Conservation (phyloP, 2,329 filamentous ascomycete genomes). For the Periglandula ipomoeae region DNA sequence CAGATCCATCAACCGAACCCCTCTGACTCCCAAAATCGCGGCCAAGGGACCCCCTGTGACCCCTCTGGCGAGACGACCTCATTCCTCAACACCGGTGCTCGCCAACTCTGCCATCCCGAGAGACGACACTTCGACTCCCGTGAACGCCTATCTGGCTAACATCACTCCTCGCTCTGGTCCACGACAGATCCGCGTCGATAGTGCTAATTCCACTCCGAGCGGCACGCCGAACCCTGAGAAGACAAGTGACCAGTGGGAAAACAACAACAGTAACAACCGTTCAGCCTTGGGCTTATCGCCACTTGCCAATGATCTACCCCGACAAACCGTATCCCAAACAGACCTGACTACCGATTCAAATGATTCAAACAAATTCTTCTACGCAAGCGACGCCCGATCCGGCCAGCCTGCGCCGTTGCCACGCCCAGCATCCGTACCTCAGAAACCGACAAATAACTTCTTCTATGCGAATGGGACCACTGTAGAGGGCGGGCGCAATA, state of each 20-base stretch:
- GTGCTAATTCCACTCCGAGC: slow-evolving; percentile 55
- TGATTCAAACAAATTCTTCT: slow-evolving; percentile 66
- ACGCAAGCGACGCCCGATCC: slow-evolving; percentile 67
- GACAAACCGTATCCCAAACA: slow-evolving; percentile 15
- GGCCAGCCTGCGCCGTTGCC: slow-evolving; percentile 27
- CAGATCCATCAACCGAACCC: slow-evolving; percentile 39
- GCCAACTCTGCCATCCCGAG: slow-evolving; percentile 13
- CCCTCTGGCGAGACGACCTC: slow-evolving; percentile 31
- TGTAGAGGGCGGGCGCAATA: slow-evolving; percentile 28
- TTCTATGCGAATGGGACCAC: slow-evolving; percentile 46
- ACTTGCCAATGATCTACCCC: slow-evolving; percentile 20
- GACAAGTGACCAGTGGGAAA: slow-evolving; percentile 34
- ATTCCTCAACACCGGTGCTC: slow-evolving; percentile 10
- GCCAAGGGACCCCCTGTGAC: slow-evolving; percentile 28
- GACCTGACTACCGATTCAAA: slow-evolving; percentile 18
- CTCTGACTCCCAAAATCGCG: slow-evolving; percentile 48
- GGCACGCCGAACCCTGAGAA: slow-evolving; percentile 45
- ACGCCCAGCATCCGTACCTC: slow-evolving; percentile 28
- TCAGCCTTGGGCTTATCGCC: slow-evolving; percentile 25
- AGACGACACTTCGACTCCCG: slow-evolving; percentile 45
- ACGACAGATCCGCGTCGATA: slow-evolving; percentile 63
- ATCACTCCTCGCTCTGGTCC: slow-evolving; percentile 71
- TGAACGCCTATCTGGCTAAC: slow-evolving; percentile 51
- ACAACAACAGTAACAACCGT: slow-evolving; percentile 9
- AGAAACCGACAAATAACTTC: slow-evolving; percentile 39